These are phyloP conservation scores for Penicillium glabrum DNA, from an alignment of 2,329 filamentous ascomycete species.

Conservation along the genomic window DNA sequence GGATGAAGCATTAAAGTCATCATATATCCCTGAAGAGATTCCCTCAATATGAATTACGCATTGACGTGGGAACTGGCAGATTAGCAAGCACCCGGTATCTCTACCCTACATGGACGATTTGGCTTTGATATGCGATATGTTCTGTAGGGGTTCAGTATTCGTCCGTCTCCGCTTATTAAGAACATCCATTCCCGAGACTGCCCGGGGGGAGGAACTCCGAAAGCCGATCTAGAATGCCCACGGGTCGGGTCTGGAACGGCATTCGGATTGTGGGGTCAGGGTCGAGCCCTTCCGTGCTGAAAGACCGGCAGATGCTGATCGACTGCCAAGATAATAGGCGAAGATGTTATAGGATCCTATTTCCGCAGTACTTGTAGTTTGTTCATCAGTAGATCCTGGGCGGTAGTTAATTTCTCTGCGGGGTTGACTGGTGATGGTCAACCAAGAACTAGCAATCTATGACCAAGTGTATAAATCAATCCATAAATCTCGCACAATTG, in stretches of 20 bases:
- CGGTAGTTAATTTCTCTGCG: no score
- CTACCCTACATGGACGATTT: no score
- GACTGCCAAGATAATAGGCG: neutral
- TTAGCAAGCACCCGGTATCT: no score
- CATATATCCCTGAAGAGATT: no score
- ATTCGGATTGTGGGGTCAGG: neutral
- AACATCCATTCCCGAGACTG: neutral
- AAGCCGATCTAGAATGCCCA: neutral
- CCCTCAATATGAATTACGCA: no score
- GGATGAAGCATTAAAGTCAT: no score
- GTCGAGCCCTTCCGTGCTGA: neutral
- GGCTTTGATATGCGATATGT: no score
- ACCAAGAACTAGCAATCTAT: conserved; percentile 16
- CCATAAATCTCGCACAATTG: neutral
- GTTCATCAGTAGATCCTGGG: no score
- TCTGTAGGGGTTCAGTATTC: neutral
- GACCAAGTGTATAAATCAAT: conserved; percentile 3
- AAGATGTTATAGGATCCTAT: neutral
- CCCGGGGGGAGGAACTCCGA: neutral
- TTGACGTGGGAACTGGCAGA: no score
- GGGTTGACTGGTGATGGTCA: no score
- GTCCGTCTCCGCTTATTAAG: neutral
- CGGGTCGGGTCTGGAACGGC: neutral
- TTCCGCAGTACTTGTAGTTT: no score
- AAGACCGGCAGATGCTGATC: neutral